phyloP scores from a whole-genome alignment of 306 rosid genomes.

The Pyrus betulifolia region DNA sequence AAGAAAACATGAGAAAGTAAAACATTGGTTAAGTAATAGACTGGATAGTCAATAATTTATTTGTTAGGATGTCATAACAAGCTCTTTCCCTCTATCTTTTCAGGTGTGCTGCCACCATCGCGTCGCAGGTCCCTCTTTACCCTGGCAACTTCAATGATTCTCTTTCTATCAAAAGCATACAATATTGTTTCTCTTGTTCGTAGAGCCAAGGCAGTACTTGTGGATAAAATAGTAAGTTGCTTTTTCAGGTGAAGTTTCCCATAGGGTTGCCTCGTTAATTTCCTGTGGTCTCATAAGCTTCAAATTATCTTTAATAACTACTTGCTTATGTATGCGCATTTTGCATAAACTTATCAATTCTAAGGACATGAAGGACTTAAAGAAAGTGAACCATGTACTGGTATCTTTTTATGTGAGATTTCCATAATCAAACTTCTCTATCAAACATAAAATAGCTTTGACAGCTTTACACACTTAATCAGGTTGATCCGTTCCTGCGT shows the following conservation, averaged over 20 bases:
- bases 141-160: constrained; percentile 84
- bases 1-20: background rate
- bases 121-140: constrained; percentile 75
- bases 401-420: background rate
- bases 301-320: background rate
- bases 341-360: background rate
- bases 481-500: constrained; percentile 79
- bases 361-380: background rate
- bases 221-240: constrained; percentile 44
- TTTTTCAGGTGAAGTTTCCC: constrained; percentile 1
- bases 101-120: constrained; percentile 82
- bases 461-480: constrained; percentile 16
- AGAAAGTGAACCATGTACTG: constrained; percentile 1
- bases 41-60: background rate
- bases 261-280: constrained; percentile 11
- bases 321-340: background rate
- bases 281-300: background rate
- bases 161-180: constrained; percentile 66
- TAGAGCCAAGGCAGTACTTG: constrained; percentile 43
- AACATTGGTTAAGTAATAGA: background rate
- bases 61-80: constrained; percentile 10
- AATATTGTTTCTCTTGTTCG: constrained; percentile 47
- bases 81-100: constrained; percentile 18
- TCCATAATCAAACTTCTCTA: background rate
- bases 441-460: background rate